Evolutionary conservation across 2,329 filamentous ascomycete species (phyloP), one percentile per base, ranked within the genome.

Genomic region (Cryoendolithus antarcticus): DNA sequence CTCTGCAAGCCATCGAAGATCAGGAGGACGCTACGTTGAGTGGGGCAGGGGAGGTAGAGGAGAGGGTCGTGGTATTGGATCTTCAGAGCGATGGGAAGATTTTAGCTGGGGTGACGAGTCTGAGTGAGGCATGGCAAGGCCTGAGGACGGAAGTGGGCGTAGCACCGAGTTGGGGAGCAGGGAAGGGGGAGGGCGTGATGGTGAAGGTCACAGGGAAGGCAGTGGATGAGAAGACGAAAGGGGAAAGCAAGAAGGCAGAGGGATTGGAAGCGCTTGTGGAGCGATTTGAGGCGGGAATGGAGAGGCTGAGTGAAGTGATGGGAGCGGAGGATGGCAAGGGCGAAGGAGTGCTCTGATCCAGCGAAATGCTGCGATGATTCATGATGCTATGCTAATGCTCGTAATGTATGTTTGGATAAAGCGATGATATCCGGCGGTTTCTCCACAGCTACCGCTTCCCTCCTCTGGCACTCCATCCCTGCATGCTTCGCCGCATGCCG

Each of bases 51-150:
- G 38, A 34, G 5, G 44, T 10, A 39, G 57, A 65, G 29, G 73
- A 79, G 40, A 68, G 74, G 40, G 73, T 72, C 48, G 53, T 79
- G 19, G 60, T 80, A 2, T 51, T 80, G 13, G 74, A 78, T 48
- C 54, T 79, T 19, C 57, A 49, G 4, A 42, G 50, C 8, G 60
- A 66, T 30, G 66, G 66, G 2, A 62, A 61, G 15, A 65, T 61
- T 1, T 73, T 96, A 1, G 65, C 73, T 0, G 76, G 75, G 41
- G 81, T 83, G 1, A 76, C 81, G 31, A 86, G 80, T 45, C 64
- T 95, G 9, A 82, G 76, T 6, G 65, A 78, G 0, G 74, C 80
- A 36, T 96, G 91, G 79, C 77, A 81, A 51, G 68, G 80, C 9
- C 62, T 75, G 28, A 61, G 63, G 10, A 70, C 71, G 0, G 61